Base-by-base conservation (phyloP, 345 rosid genomes). In the Salix viminalis region DNA sequence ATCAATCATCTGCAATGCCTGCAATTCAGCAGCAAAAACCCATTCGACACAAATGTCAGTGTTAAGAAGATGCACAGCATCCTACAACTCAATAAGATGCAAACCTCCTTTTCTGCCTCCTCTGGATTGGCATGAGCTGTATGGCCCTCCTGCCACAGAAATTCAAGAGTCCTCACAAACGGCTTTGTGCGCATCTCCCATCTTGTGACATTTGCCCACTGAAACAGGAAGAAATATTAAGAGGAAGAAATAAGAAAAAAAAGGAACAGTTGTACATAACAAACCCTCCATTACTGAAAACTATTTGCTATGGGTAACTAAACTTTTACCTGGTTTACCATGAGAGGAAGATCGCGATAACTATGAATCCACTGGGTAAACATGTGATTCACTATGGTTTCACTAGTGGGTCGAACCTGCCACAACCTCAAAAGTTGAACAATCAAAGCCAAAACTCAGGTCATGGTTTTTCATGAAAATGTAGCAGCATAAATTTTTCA, bases 81-180 rank as follows among this genome's bases (percentile, higher is more conserved):
- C 70, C 78, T 71, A 71, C 30, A 70, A 58, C 56, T 41, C 75
- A 76, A 48, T 56, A 67, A 70, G 80, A 71, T 54, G 65, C 80
- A 81, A 80, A 90, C 99, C 97, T 90, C 98, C 26, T 90, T 88
- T 79, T 95, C 98, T 67, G 99, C 99, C 86, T 91, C 99, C 65
- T 90, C 94, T 13, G 80, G 89, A 81, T 89, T 89, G 71, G 94
- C 92, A 83, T 93, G 99, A 74, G 98, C 94, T 39, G 99, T 90
- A 75, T 96, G 99, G 78, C 99, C 98, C 82, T 93, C 97, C 84
- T 91, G 99, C 99, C 99, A 96, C 2, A 91, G 87, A 88, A 96
- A 96, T 58, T 96, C 97, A 79, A 93, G 96, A 52, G 98, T 96
- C 89, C 99, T 91, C 65, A 91, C 86, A 88, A 96, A 93, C 21